These are phyloP conservation scores for Mucor circinelloides DNA, from an alignment of 371 early-diverging fungal species.

Conservation along the genomic window DNA sequence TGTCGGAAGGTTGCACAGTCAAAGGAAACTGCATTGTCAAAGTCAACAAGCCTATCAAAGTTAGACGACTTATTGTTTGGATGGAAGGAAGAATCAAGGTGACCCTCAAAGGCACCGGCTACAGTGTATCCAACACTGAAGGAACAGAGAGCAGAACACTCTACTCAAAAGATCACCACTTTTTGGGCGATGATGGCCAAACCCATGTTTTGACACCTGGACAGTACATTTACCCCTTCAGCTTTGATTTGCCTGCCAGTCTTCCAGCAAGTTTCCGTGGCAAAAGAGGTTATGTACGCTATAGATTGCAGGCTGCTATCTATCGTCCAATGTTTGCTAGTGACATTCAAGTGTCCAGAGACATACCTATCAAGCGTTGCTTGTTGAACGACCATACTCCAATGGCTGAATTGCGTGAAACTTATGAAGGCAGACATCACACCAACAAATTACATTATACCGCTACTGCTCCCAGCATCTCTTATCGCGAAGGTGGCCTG, in stretches of 20 bases:
- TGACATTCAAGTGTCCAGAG: constrained; percentile 37
- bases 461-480: constrained; percentile 45
- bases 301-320: constrained; percentile 38
- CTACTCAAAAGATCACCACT: constrained; percentile 32
- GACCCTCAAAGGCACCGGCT: constrained; percentile 27
- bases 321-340: constrained; percentile 44
- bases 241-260: constrained; percentile 43
- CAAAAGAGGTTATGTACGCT: constrained; percentile 47
- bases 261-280: constrained; percentile 48
- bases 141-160: constrained; percentile 38
- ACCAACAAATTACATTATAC: constrained; percentile 34
- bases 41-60: constrained; percentile 40
- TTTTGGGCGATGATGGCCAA: constrained; percentile 40
- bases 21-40: constrained; percentile 39
- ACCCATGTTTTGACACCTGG: constrained; percentile 37
- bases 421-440: constrained; percentile 33
- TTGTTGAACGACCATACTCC: constrained; percentile 33
- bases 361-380: constrained; percentile 42
- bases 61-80: constrained; percentile 43
- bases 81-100: constrained; percentile 52
- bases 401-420: constrained; percentile 28
- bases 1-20: constrained; percentile 49
- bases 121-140: constrained; percentile 36
- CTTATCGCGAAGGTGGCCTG: constrained; percentile 52
- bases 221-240: constrained; percentile 39